Conservation (phyloP, 306 rosid genomes). For the Bauhinia variegata region DNA sequence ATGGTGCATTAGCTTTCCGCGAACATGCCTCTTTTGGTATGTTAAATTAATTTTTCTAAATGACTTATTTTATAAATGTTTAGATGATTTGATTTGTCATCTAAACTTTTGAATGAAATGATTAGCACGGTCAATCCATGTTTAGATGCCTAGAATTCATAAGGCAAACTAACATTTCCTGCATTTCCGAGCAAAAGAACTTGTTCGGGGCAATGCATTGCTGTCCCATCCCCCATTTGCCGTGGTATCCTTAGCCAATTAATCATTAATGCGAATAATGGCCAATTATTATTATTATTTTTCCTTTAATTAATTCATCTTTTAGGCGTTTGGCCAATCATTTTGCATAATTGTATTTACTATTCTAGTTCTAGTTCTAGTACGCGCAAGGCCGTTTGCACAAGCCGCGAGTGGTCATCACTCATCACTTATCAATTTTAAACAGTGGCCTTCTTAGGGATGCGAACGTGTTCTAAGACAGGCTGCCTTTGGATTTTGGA, state of each 20-base stretch:
- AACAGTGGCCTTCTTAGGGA: conserved; percentile 15
- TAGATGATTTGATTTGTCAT: not conserved
- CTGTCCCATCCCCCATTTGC: no score
- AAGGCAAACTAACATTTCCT: conserved; percentile 44
- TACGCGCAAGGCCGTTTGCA: no score
- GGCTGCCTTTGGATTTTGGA: not conserved
- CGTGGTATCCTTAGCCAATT: conserved; percentile 29
- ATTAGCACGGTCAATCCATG: conserved; percentile 37
- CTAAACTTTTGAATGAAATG: conserved; percentile 28
- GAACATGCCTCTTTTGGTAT: conserved; percentile 33
- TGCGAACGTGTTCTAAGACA: no score
- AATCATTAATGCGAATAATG: conserved; percentile 48
- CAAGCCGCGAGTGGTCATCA: no score
- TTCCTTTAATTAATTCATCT: conserved; percentile 22
- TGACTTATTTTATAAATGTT: conserved; percentile 32
- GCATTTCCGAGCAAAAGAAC: conserved; percentile 33
- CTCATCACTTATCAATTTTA: not conserved
- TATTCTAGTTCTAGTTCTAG: no score
- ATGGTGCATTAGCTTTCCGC: conserved; percentile 48
- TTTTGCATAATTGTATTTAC: conserved; percentile 6
- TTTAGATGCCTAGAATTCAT: conserved; percentile 38
- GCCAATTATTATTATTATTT: conserved; percentile 23
- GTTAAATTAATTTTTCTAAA: conserved; percentile 36
- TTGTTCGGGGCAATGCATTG: conserved; percentile 39
- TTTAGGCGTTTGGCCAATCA: no score